Base-by-base conservation (phyloP, 768 basidiomycete species). In the Butyriboletus loyo region DNA sequence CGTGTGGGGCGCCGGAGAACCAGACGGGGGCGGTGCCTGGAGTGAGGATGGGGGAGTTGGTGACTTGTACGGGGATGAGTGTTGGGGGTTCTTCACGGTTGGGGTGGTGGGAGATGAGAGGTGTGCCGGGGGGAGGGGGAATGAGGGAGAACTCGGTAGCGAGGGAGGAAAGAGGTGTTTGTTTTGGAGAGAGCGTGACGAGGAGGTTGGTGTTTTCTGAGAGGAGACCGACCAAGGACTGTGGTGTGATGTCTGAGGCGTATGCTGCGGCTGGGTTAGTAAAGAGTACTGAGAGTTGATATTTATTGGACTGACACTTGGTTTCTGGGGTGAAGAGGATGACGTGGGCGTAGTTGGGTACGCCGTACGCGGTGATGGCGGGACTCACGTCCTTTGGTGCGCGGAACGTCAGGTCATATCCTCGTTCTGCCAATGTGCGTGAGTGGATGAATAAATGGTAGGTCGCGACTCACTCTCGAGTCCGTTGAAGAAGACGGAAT, bases 131-230 rank as follows among this genome's bases (percentile, higher is more conserved):
- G 6, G 92, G 91, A 17, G 90, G 89, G 24, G 92, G 86, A 47
- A 92, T 82, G 50, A 98, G 78, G 34, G 89, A 89, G 76, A 98
- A 98, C 74, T 99, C 97, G 44, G 91, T 70, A 0, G 93, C 91
- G 49, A 96, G 81, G 13, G 87, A 82, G 13, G 83, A 77, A 10
- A 95, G 74, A 37, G 89, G 75, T 3, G 85, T 85, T 71, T 87
- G 81, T 72, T 81, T 86, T 60, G 87, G 75, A 2, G 90, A 87
- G 53, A 96, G 80, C 3, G 87, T 83, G 59, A 97, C 72, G 58
- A 99, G 81, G 50, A 98, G 75, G 75, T 98, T 97, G 50, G 89
- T 85, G 55, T 82, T 77, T 54, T 79, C 78, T 25, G 82, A 75
- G 28, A 92, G 74, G 46, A 93, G 82, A 24, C 77, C 68, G 35